phyloP scores from a whole-genome alignment of 495 filamentous ascomycete species.

The Articulospora tetracladia region DNA sequence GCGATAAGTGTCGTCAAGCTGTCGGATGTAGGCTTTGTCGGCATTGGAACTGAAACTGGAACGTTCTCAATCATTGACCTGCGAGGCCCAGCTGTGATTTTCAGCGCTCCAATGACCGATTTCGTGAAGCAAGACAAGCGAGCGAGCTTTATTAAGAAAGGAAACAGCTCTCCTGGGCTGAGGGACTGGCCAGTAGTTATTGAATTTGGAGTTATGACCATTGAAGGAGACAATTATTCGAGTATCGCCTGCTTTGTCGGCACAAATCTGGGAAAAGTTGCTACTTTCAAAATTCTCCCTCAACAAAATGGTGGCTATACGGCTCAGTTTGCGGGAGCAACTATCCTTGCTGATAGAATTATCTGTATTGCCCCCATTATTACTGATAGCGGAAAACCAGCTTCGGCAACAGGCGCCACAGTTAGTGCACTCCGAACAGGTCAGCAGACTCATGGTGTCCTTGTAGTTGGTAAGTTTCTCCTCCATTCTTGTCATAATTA shows the following conservation, averaged over 20 bases:
- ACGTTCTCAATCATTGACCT: slow-evolving; percentile 78
- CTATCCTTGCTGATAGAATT: slow-evolving; percentile 63
- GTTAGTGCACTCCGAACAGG: slow-evolving; percentile 73
- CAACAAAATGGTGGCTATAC: slow-evolving; percentile 60
- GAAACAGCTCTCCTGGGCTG: slow-evolving; percentile 32
- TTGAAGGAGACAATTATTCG: slow-evolving; percentile 91
- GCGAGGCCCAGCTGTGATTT: slow-evolving; percentile 85
- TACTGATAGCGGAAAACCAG: slow-evolving; percentile 69
- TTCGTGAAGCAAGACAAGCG: slow-evolving; percentile 68
- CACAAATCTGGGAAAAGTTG: slow-evolving; percentile 75
- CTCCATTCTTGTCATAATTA: not conserved
- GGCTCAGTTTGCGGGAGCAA: slow-evolving; percentile 66
- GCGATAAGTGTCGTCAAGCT: slow-evolving; percentile 72
- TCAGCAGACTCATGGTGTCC: slow-evolving; percentile 63
- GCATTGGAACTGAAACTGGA: slow-evolving; percentile 77
- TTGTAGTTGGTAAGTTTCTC: slow-evolving; percentile 45
- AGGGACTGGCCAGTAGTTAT: slow-evolving; percentile 72
- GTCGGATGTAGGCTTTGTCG: slow-evolving; percentile 89
- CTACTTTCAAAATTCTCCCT: slow-evolving; percentile 87
- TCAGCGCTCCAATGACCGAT: slow-evolving; percentile 60
- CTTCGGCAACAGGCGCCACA: slow-evolving; percentile 66
- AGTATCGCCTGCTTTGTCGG: slow-evolving; percentile 91
- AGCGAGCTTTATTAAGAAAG: slow-evolving; percentile 56
- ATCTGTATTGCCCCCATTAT: slow-evolving; percentile 75
- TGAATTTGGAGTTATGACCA: slow-evolving; percentile 89